A percentile compares a stretch with the other conserved stretches of the same genome.
phyloP scores from a whole-genome alignment of 805 yeast species.

The Kuraishia capsulata region DNA sequence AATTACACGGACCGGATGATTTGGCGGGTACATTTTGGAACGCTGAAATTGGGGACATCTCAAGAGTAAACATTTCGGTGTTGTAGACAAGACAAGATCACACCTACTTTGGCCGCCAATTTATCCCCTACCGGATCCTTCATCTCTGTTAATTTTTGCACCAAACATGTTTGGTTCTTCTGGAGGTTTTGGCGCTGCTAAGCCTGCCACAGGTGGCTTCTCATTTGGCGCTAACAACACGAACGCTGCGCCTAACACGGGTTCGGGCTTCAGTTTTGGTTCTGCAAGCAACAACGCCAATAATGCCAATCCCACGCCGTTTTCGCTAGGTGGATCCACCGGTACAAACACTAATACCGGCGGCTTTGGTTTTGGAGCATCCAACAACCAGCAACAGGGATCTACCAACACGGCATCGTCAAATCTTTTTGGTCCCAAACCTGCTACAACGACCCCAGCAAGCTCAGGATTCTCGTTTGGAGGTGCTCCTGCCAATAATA shows the following conservation, averaged over 20 bases:
- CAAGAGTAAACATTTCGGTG: too few relatives aligned
- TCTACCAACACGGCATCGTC: too few relatives aligned
- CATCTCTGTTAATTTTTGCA: too few relatives aligned
- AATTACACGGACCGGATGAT: too few relatives aligned
- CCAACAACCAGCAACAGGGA: too few relatives aligned
- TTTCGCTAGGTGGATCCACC: constrained; percentile 3
- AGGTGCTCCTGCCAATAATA: not conserved
- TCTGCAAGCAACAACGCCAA: constrained; percentile 1
- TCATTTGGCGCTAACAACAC: constrained; percentile 8
- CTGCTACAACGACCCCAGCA: constrained; percentile 4
- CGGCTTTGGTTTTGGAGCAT: too few relatives aligned
- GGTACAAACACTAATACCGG: constrained; percentile 2
- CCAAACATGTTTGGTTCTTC: too few relatives aligned
- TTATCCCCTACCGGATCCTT: too few relatives aligned
- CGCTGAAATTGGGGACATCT: too few relatives aligned
- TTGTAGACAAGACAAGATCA: too few relatives aligned
- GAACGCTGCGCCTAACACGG: constrained; percentile 4
- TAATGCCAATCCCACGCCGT: constrained; percentile 3
- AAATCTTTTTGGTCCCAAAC: constrained; percentile 5
- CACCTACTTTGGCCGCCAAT: too few relatives aligned
- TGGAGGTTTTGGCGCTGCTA: constrained; percentile 3
- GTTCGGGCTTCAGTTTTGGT: constrained; percentile 5
- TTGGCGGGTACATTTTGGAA: too few relatives aligned
- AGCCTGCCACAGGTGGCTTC: constrained; percentile 4
- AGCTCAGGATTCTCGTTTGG: not conserved